Evolutionary conservation across 495 filamentous ascomycete species (phyloP).

Genomic region (Lepidopterella palustris): DNA sequence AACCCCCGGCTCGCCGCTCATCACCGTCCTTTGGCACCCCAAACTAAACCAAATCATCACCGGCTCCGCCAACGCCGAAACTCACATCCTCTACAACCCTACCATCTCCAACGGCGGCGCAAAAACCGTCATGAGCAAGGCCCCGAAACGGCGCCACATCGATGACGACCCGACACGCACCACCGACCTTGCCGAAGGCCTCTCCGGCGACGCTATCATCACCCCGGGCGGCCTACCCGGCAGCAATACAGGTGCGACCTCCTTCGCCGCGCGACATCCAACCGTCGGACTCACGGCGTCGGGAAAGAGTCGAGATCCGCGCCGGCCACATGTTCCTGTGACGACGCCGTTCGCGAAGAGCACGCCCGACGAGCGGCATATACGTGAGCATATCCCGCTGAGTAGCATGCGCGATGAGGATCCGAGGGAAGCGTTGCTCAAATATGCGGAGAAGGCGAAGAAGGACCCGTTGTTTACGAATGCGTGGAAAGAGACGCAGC

Average conservation of each 20-base stretch:
- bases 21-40: slow-evolving; percentile 83
- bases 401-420: slow-evolving; percentile 97
- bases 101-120: slow-evolving; percentile 72
- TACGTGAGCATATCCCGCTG: slow-evolving; percentile 78
- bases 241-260: slow-evolving; percentile 43
- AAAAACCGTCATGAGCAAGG: slow-evolving; percentile 83
- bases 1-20: slow-evolving; percentile 72
- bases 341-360: slow-evolving; percentile 87
- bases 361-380: slow-evolving; percentile 83
- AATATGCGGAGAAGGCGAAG: slow-evolving; percentile 90
- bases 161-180: slow-evolving; percentile 85
- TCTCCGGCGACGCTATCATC: slow-evolving; percentile 77
- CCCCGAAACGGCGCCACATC: slow-evolving; percentile 87
- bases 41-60: slow-evolving; percentile 96
- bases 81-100: slow-evolving; percentile 86
- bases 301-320: slow-evolving; percentile 71
- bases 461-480: slow-evolving; percentile 91
- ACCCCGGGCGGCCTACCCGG: slow-evolving; percentile 53
- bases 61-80: slow-evolving; percentile 82
- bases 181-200: slow-evolving; percentile 66
- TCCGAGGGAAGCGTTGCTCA: slow-evolving; percentile 85
- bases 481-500: slow-evolving; percentile 89
- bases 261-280: slow-evolving; percentile 60
- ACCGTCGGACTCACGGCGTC: slow-evolving; percentile 68
- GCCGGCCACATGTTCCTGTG: slow-evolving; percentile 73